Base-by-base conservation (phyloP, 164 flowering plant species). In the Liquidambar formosana region DNA sequence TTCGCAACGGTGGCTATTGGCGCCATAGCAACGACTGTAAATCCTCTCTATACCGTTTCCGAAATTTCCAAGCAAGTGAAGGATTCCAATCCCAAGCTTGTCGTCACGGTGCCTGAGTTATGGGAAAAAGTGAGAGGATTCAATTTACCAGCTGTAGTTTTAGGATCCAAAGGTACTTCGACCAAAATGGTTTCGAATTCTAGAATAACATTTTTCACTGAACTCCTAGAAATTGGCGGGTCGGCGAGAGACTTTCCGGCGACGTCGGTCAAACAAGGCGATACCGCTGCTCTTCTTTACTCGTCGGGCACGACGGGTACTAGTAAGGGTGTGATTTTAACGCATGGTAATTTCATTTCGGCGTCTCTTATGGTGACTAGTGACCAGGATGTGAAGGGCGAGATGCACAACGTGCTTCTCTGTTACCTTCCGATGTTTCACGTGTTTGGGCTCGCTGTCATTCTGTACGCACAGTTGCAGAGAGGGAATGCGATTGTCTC, bases 251-350 rank as follows among this genome's bases (percentile, higher is more conserved):
- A 78, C 11, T 78, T 83, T 47, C 90, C 88, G n/a, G 13, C 41
- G 1, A 80, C 21, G 46, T 9, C 46, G 3, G 59, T 90, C 41
- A 83, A 78, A 57, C 94, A 88, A 63, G 71, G 70, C 14, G 97
- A 94, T 64, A 78, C 81, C 1, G 97, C 94, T 4, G 90, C 84
- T 5, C 78, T 94, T 57, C 51, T 94, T 70, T 94, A 94, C 73
- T 92, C 98, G 0, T 94, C 97, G 3, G 98, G 98, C 3, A 94
- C 97, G 5, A 91, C 96, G 4, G 95, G 97, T 8, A 58, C 68
- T 10, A 94, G 91, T 73, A 92, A 94, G 47, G 95, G 97, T 4
- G 94, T 92, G 23, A 54, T 89, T 6, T 67, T 93, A 72, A 87
- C 86, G 1, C 97, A 93, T 62, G 8, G 86, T 73, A 93, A 89